Evolutionary conservation across 768 basidiomycete genomes (phyloP).

Genomic region (Boletus subparvulus): DNA sequence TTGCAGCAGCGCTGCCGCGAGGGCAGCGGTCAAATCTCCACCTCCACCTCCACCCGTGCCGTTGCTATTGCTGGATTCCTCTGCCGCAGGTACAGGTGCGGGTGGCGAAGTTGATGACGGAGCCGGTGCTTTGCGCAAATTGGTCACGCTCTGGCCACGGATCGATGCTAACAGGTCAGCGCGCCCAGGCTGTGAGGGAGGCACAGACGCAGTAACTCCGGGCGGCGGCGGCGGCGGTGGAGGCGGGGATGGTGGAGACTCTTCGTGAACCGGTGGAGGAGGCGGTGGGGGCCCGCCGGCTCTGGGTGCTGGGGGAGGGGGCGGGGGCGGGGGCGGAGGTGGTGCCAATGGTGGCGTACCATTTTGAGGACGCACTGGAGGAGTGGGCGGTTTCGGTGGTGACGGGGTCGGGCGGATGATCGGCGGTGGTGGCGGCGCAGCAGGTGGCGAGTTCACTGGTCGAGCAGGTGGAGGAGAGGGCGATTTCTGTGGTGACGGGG

Average conservation of each 20-base stretch:
- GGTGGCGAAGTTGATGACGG: constrained; percentile 36
- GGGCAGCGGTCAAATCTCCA: constrained; percentile 77
- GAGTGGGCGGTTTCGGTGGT: constrained; percentile 30
- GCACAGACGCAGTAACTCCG: constrained; percentile 20
- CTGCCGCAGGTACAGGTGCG: constrained; percentile 31
- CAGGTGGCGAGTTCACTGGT: constrained; percentile 34
- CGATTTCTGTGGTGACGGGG: constrained; percentile 33
- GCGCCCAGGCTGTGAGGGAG: constrained; percentile 60
- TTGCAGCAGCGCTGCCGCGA: constrained; percentile 80
- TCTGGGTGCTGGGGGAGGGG: constrained; percentile 32
- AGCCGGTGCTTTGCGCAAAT: constrained; percentile 55
- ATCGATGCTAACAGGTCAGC: constrained; percentile 74
- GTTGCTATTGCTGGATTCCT: constrained; percentile 34
- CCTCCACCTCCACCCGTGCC: constrained; percentile 41
- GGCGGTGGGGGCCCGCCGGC: constrained; percentile 37
- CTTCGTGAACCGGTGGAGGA: constrained; percentile 28
- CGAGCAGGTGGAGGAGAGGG: constrained; percentile 37
- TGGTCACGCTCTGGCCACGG: constrained; percentile 74
- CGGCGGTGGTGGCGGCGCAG: constrained; percentile 27
- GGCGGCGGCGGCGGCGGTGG: constrained; percentile 43
- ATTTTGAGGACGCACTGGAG: constrained; percentile 24
- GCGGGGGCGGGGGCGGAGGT: constrained; percentile 40
- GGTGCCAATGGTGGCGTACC: constrained; percentile 39
- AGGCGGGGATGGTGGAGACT: constrained; percentile 35
- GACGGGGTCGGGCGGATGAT: constrained; percentile 27